A percentile compares a stretch with the other conserved stretches of the same genome.
phyloP scores from a whole-genome alignment of 345 rosid genomes.

The Boechera stricta region DNA sequence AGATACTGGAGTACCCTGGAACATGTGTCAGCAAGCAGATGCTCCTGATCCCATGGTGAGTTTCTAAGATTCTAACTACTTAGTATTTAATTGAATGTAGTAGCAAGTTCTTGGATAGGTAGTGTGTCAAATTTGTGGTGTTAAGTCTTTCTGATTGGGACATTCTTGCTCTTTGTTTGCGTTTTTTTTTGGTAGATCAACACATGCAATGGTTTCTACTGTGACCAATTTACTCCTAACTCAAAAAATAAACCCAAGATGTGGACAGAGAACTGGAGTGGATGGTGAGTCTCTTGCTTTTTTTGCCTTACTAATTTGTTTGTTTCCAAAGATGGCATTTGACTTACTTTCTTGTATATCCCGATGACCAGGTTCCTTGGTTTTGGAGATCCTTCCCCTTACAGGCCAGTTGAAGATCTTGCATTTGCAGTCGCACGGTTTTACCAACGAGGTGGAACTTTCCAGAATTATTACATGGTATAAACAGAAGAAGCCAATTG shows the following conservation, averaged over 20 bases:
- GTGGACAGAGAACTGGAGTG: slow-evolving; percentile 99
- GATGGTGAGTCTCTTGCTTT: slow-evolving; percentile 64
- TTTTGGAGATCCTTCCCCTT: slow-evolving; percentile 85
- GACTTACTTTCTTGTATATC: slow-evolving; percentile 28
- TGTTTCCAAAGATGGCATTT: slow-evolving; percentile 19
- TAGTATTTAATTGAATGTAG: slow-evolving; percentile 3
- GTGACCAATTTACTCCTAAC: slow-evolving; percentile 97
- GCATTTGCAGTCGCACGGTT: slow-evolving; percentile 95
- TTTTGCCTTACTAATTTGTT: slow-evolving; percentile 10
- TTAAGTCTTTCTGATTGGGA: slow-evolving; percentile 6
- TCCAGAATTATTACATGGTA: slow-evolving; percentile 97
- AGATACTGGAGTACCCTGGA: slow-evolving; percentile 98
- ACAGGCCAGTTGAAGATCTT: slow-evolving; percentile 88
- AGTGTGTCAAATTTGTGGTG: slow-evolving; percentile 19
- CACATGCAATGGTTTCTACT: slow-evolving; percentile 96
- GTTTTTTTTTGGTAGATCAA: slow-evolving; percentile 64
- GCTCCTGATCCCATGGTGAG: slow-evolving; percentile 96
- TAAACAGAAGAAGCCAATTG: background rate
- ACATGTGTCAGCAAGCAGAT: slow-evolving; percentile 93
- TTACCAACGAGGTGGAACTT: slow-evolving; percentile 93
- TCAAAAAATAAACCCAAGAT: slow-evolving; percentile 82
- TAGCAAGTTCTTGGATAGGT: background rate
- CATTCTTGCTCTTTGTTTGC: slow-evolving; percentile 18
- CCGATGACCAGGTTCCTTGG: slow-evolving; percentile 62
- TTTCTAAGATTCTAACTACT: slow-evolving; percentile 26